Conservation (phyloP, 2,329 filamentous ascomycete species). For the Huntiella bhutanensis region DNA sequence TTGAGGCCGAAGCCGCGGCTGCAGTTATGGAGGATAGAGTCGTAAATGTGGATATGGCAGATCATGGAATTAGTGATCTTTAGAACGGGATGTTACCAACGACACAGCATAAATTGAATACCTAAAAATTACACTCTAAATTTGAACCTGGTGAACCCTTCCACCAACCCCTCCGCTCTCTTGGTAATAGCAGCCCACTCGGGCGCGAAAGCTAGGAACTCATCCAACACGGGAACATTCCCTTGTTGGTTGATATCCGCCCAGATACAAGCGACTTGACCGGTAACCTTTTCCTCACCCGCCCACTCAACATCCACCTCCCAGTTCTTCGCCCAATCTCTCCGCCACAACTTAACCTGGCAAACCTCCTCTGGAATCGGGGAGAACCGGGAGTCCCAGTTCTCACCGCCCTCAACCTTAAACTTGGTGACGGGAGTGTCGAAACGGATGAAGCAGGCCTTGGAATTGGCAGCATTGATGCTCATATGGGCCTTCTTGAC, state of each 20-base stretch:
- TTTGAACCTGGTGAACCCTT: conserved; percentile 53
- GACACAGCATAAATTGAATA: background rate
- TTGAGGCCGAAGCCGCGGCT: too few relatives aligned
- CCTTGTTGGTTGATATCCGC: conserved; percentile 59
- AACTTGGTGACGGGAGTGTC: conserved; percentile 48
- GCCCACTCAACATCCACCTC: conserved; percentile 54
- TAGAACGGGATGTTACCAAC: background rate
- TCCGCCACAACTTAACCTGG: conserved; percentile 62
- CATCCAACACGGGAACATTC: conserved; percentile 66
- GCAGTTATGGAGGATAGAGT: too few relatives aligned
- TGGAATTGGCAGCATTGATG: conserved; percentile 55
- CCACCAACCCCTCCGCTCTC: conserved; percentile 56
- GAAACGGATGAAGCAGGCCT: conserved; percentile 58
- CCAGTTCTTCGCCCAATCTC: conserved; percentile 63
- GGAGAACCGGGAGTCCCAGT: conserved; percentile 46
- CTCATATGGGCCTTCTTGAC: conserved; percentile 38
- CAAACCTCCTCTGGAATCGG: conserved; percentile 41
- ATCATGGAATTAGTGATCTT: background rate
- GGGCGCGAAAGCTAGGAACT: conserved; percentile 57
- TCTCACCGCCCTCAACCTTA: conserved; percentile 38
- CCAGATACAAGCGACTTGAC: conserved; percentile 69
- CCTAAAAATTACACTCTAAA: conserved; percentile 17
- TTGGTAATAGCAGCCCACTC: conserved; percentile 66
- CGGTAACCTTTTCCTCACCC: conserved; percentile 14
- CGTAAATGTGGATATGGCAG: background rate